Evolutionary conservation across 2,329 filamentous ascomycete species (phyloP).

Genomic region (Fusarium euwallaceae): DNA sequence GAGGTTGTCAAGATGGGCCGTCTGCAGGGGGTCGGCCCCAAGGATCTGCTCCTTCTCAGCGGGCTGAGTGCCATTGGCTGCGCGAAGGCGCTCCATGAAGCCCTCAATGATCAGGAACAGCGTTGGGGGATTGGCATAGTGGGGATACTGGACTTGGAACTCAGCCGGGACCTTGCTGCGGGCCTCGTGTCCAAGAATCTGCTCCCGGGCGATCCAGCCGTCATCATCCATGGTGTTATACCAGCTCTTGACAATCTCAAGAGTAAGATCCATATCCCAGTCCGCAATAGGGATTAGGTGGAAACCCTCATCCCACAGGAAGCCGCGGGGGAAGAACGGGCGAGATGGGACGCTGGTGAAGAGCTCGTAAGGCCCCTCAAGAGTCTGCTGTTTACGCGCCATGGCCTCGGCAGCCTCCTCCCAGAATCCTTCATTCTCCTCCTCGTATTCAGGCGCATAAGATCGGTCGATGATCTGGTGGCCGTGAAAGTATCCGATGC

Average conservation of each 20-base stretch:
- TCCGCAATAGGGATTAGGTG: constrained; percentile 92
- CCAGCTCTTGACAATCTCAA: constrained; percentile 94
- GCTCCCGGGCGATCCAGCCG: constrained; percentile 97
- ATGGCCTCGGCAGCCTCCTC: constrained; percentile 88
- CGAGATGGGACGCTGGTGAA: constrained; percentile 93
- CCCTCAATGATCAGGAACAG: constrained; percentile 89
- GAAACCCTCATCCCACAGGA: constrained; percentile 98
- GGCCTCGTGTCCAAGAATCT: constrained; percentile 92
- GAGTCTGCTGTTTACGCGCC: constrained; percentile 73
- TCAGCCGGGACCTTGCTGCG: constrained; percentile 93
- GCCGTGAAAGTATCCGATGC: constrained; percentile 95
- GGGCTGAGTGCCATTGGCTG: constrained; percentile 62
- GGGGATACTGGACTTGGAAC: constrained; percentile 95
- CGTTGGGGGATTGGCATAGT: constrained; percentile 97
- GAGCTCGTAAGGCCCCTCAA: constrained; percentile 87
- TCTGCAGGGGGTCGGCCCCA: constrained; percentile 65
- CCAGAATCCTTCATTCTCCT: constrained; percentile 97
- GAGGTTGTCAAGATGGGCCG: constrained; percentile 75
- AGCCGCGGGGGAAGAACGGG: constrained; percentile 96
- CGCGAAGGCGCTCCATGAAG: constrained; percentile 83
- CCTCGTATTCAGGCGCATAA: constrained; percentile 92
- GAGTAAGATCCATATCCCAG: constrained; percentile 90
- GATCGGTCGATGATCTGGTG: constrained; percentile 90
- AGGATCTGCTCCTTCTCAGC: constrained; percentile 59
- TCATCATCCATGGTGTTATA: constrained; percentile 96